These are phyloP conservation scores for Cordyceps cateniannulata DNA, from an alignment of 2,329 filamentous ascomycete species.

Conservation along the genomic window DNA sequence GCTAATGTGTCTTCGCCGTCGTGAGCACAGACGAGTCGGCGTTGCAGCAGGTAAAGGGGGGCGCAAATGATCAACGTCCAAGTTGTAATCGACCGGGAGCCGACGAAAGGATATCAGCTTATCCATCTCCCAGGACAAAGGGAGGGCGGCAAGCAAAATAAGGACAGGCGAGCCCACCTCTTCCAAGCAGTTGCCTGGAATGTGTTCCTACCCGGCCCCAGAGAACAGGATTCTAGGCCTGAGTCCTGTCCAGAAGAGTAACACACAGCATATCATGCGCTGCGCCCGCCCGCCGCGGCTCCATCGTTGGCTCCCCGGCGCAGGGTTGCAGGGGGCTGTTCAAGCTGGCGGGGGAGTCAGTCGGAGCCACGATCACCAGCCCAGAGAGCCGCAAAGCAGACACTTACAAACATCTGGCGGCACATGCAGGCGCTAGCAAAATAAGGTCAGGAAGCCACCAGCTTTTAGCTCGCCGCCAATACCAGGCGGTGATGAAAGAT, in stretches of 20 bases:
- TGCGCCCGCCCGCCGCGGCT: conserved; percentile 6
- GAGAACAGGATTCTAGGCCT: not conserved
- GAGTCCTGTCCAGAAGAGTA: not conserved
- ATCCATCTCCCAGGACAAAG: not conserved
- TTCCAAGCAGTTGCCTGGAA: not conserved
- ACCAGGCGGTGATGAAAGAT: not conserved
- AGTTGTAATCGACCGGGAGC: not conserved
- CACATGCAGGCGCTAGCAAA: not conserved
- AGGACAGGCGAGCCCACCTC: not conserved
- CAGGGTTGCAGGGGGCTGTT: not conserved
- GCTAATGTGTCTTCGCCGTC: not conserved
- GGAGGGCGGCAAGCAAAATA: not conserved
- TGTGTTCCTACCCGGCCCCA: not conserved
- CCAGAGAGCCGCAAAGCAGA: not conserved
- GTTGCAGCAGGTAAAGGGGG: not conserved
- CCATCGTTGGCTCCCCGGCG: conserved; percentile 2
- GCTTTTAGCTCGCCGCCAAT: conserved; percentile 1
- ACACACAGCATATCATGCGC: not conserved
- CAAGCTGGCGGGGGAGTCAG: not conserved
- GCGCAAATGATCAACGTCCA: not conserved
- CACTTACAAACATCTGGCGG: not conserved
- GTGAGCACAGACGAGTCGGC: not conserved
- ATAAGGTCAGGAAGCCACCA: not conserved
- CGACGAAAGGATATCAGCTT: not conserved
- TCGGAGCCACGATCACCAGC: not conserved